A percentile compares a stretch with the other conserved stretches of the same genome.
Conservation (phyloP, 108 stramenopile species). For the Nitzschia sp. region DNA sequence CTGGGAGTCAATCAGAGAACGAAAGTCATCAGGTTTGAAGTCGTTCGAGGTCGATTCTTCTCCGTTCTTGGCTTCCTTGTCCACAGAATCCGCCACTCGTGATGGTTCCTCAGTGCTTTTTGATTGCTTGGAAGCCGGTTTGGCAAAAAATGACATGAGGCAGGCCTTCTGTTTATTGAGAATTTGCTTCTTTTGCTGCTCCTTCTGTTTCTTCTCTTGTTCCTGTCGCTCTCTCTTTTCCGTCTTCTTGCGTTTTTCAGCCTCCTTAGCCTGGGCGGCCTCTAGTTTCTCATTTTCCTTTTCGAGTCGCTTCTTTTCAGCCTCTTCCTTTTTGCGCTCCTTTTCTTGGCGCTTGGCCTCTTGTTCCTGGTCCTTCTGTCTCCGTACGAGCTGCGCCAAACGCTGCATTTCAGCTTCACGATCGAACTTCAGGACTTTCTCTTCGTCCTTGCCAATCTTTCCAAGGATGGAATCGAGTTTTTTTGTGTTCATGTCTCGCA, state of each 20-base stretch:
- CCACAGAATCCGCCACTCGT: not conserved
- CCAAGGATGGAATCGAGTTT: conserved; percentile 22
- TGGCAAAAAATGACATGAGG: conserved; percentile 71
- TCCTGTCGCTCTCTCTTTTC: conserved; percentile 31
- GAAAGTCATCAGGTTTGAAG: conserved; percentile 56
- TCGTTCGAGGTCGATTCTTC: not conserved
- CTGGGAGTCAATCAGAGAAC: conserved; percentile 31
- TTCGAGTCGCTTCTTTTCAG: conserved; percentile 38
- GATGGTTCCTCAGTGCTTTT: conserved; percentile 10
- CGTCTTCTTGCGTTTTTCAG: conserved; percentile 41
- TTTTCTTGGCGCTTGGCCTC: conserved; percentile 52
- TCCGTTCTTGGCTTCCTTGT: not conserved
- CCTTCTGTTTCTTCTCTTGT: conserved; percentile 23
- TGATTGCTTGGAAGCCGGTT: conserved; percentile 26
- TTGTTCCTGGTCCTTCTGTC: conserved; percentile 40
- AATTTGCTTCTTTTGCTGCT: conserved; percentile 32
- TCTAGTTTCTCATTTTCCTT: conserved; percentile 51
- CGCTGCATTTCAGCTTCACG: conserved; percentile 74
- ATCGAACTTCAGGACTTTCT: conserved; percentile 79
- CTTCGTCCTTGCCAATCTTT: conserved; percentile 69
- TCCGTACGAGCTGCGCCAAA: conserved; percentile 47
- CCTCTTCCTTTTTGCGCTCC: conserved; percentile 43
- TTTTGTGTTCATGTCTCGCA: conserved; percentile 1
- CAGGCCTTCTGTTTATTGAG: conserved; percentile 57
- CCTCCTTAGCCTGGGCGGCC: conserved; percentile 28